Conservation (phyloP, 2,329 filamentous ascomycete genomes). For the Curvularia sp. region DNA sequence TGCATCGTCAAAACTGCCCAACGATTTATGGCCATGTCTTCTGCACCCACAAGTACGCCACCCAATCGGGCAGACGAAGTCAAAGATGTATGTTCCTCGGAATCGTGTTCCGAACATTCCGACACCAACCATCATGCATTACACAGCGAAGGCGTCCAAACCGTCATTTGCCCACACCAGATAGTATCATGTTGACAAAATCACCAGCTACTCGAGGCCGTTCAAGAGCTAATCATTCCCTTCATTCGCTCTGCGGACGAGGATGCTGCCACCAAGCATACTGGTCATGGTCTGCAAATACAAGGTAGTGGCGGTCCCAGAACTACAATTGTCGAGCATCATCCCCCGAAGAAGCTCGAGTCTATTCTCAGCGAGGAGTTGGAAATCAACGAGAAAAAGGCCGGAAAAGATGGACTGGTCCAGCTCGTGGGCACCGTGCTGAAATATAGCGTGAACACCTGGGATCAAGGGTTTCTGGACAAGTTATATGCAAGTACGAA, state of each 20-base stretch:
- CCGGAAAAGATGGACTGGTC: slow-evolving; percentile 55
- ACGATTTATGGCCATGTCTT: slow-evolving; percentile 5
- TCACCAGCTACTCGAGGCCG: slow-evolving; percentile 51
- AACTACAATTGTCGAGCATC: slow-evolving; percentile 54
- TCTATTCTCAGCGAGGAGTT: slow-evolving; percentile 48
- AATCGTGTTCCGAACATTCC: slow-evolving; percentile 16
- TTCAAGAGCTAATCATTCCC: slow-evolving; percentile 72
- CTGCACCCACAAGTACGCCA: slow-evolving; percentile 23
- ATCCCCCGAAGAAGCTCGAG: slow-evolving; percentile 54
- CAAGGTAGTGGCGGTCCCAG: slow-evolving; percentile 64
- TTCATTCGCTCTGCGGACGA: slow-evolving; percentile 76
- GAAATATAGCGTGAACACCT: slow-evolving; percentile 94
- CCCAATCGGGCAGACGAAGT: slow-evolving; percentile 49
- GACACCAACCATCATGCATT: slow-evolving; percentile 8
- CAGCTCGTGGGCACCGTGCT: slow-evolving; percentile 71
- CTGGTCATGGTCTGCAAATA: slow-evolving; percentile 66
- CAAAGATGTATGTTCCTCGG: slow-evolving; percentile 44
- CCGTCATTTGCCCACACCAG: not conserved
- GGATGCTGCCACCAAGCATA: slow-evolving; percentile 62
- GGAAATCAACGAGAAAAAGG: slow-evolving; percentile 48
- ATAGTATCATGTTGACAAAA: slow-evolving; percentile 3
- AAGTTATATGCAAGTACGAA: slow-evolving; percentile 94
- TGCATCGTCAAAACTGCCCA: not conserved
- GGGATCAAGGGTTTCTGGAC: slow-evolving; percentile 95
- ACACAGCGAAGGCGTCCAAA: not conserved